These are phyloP conservation scores for Rhizoctonia solani DNA, from an alignment of 1,284 basidiomycete genomes.

Conservation along the genomic window DNA sequence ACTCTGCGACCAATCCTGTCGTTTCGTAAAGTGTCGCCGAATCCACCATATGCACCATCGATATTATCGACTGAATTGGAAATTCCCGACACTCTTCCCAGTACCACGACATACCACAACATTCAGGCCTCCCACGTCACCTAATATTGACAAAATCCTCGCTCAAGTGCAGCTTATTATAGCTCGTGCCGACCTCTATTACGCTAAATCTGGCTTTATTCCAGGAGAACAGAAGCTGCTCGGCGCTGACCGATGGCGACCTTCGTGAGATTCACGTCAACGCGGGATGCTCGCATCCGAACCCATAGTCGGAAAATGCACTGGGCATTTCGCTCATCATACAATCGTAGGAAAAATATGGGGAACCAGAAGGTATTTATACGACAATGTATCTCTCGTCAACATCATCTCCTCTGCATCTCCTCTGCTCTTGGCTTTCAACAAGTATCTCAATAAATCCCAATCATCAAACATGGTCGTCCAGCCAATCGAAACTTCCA, in stretches of 20 bases:
- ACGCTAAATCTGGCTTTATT: not conserved
- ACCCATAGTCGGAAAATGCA: not conserved
- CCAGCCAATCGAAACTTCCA: constrained; percentile 5
- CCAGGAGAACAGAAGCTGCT: not conserved
- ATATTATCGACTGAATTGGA: too few relatives aligned
- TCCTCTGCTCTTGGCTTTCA: not conserved
- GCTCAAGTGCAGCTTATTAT: not conserved
- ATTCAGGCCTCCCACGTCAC: too few relatives aligned
- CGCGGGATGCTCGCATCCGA: not conserved
- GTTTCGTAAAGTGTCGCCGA: too few relatives aligned
- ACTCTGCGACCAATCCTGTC: too few relatives aligned
- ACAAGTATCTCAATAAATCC: not conserved
- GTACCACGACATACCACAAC: too few relatives aligned
- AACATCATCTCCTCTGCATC: too few relatives aligned
- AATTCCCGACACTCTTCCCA: too few relatives aligned
- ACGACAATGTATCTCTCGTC: too few relatives aligned
- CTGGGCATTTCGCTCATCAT: constrained; percentile 5
- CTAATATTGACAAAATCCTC: not conserved
- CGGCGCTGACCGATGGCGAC: not conserved
- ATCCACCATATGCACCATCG: too few relatives aligned
- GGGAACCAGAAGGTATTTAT: too few relatives aligned
- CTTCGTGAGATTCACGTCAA: not conserved
- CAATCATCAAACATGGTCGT: not conserved
- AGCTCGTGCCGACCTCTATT: not conserved
- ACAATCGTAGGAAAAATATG: too few relatives aligned